Evolutionary conservation across 2,329 filamentous ascomycete species (phyloP).

Genomic region (Phyllosticta paracitricarpa): DNA sequence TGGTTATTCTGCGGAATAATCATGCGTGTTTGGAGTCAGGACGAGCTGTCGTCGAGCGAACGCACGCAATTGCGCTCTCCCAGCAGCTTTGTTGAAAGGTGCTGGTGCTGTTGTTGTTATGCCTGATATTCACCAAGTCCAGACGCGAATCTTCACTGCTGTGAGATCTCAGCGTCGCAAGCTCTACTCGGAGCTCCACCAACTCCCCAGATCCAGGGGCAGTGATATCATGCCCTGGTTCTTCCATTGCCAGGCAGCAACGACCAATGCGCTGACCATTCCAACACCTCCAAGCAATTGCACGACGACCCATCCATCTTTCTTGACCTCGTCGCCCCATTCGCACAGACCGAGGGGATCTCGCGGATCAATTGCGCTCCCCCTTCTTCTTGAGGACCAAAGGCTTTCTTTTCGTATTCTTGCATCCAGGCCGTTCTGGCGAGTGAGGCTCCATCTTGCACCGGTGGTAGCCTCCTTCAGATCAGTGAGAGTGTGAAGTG

Average conservation of each 20-base stretch:
- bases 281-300: constrained; percentile 67
- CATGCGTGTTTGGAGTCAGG: not conserved
- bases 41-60: not conserved
- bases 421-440: constrained; percentile 23
- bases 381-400: constrained; percentile 12
- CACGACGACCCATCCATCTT: constrained; percentile 56
- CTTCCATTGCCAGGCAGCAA: constrained; percentile 28
- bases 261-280: constrained; percentile 60
- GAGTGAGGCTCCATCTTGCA: constrained; percentile 11
- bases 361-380: constrained; percentile 37
- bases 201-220: not conserved
- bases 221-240: not conserved
- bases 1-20: not conserved
- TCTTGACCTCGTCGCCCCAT: constrained; percentile 55
- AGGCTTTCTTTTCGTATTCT: constrained; percentile 20
- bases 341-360: constrained; percentile 74
- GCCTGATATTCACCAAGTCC: not conserved
- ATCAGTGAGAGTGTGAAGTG: not conserved
- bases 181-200: not conserved
- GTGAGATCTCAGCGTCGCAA: not conserved
- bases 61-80: not conserved
- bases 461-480: not conserved
- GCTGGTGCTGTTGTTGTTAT: not conserved
- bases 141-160: too few species aligned
- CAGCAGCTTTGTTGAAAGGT: not conserved